Percentiles rank a stretch among this genome's conserved stretches.
These are phyloP conservation scores for Pichia pseudocactophila DNA, from an alignment of 805 yeast species.

Conservation along the genomic window DNA sequence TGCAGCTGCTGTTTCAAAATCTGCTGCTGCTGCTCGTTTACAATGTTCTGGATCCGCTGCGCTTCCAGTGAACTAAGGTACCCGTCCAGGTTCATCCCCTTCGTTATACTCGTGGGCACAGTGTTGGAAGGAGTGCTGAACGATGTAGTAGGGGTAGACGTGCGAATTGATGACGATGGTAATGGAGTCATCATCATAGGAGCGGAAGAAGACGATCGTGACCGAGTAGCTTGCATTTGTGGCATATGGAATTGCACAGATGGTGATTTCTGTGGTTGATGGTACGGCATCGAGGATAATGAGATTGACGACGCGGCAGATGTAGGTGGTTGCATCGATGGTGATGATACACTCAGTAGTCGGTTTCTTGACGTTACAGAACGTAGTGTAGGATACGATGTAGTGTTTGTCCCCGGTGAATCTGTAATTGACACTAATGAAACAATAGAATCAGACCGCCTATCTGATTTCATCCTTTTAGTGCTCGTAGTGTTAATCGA, in stretches of 20 bases:
- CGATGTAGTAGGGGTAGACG: not conserved
- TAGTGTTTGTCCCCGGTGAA: constrained; percentile 14
- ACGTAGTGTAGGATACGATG: not conserved
- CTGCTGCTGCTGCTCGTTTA: constrained; percentile 4
- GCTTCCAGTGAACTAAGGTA: not conserved
- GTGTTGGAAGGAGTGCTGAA: not conserved
- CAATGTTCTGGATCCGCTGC: not conserved
- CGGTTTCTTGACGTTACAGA: not conserved
- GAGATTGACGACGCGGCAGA: not conserved
- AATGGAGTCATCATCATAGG: not conserved
- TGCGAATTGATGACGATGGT: not conserved
- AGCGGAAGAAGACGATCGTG: not conserved
- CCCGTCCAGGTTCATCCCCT: not conserved
- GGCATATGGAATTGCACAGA: not conserved
- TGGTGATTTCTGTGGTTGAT: not conserved
- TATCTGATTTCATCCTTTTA: constrained; percentile 21
- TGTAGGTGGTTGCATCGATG: constrained; percentile 3
- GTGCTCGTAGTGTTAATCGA: constrained; percentile 22
- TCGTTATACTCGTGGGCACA: not conserved
- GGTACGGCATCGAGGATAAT: not conserved
- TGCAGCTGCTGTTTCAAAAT: constrained; percentile 3
- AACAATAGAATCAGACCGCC: constrained; percentile 23
- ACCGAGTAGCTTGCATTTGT: not conserved
- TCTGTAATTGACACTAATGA: constrained; percentile 20
- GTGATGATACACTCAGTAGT: constrained; percentile 2